Evolutionary conservation across 495 filamentous ascomycete genomes (phyloP).

Genomic region (Penicillium odoratum): DNA sequence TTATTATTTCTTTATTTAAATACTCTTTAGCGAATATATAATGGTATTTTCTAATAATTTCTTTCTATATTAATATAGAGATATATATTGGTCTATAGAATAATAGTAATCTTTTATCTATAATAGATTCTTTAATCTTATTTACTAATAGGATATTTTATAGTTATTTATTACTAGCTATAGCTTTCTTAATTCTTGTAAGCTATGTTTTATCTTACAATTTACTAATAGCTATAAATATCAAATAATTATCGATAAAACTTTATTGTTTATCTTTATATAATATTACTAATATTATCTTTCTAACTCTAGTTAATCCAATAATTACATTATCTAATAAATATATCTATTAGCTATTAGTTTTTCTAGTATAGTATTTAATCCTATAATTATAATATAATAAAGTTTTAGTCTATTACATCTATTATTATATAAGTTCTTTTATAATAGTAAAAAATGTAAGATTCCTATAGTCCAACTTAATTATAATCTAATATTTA

Average conservation of each 20-base stretch:
- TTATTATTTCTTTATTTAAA: background rate
- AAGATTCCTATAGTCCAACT: slow-evolving; percentile 21
- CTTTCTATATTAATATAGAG: background rate
- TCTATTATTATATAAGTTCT: slow-evolving; percentile 16
- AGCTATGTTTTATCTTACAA: background rate
- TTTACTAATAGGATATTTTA: background rate
- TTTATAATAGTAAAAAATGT: slow-evolving; percentile 21
- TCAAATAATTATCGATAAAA: background rate
- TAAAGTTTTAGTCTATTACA: slow-evolving; percentile 10
- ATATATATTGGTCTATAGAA: slow-evolving; percentile 1
- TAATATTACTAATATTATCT: background rate
- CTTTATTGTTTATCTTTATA: background rate
- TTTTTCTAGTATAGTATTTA: background rate
- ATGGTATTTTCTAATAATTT: background rate
- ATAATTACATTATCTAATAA: background rate
- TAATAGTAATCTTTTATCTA: background rate
- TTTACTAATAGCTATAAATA: background rate
- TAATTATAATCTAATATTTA: slow-evolving; percentile 12
- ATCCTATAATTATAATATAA: background rate
- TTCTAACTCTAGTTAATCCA: background rate
- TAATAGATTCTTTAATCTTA: background rate
- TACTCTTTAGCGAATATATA: background rate
- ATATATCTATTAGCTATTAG: background rate
- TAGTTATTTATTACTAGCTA: too few relatives aligned
- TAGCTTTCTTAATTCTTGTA: too few relatives aligned